Conservation (phyloP, 2,329 filamentous ascomycete species). For the Colletotrichum agaves region DNA sequence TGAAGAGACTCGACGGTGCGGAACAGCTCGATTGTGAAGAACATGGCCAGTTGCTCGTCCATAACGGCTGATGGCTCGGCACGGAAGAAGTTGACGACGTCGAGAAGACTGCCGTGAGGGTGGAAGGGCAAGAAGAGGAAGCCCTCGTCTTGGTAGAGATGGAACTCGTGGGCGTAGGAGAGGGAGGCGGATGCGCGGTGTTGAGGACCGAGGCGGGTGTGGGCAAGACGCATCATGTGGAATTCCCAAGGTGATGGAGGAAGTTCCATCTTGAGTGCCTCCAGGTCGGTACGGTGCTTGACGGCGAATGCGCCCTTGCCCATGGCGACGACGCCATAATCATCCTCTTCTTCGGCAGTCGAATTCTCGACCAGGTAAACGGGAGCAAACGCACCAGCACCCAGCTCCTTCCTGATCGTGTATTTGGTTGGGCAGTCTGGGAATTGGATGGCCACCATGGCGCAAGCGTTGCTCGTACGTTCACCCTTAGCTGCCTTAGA, state of each 20-base stretch:
- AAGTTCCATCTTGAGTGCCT: constrained; percentile 95
- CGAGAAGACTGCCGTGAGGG: constrained; percentile 91
- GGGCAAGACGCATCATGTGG: constrained; percentile 88
- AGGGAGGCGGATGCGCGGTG: constrained; percentile 81
- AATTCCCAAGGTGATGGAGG: constrained; percentile 95
- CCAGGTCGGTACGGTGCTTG: constrained; percentile 68
- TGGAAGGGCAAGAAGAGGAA: constrained; percentile 90
- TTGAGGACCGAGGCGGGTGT: constrained; percentile 77
- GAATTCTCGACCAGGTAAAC: constrained; percentile 90
- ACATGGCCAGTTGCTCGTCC: constrained; percentile 94
- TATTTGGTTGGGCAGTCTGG: constrained; percentile 74
- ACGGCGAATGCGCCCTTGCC: constrained; percentile 71
- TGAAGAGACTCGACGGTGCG: constrained; percentile 91
- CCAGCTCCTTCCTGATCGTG: constrained; percentile 84
- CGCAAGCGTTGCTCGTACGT: constrained; percentile 67
- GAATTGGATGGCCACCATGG: constrained; percentile 74
- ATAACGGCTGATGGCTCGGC: constrained; percentile 78
- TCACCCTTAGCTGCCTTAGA: constrained; percentile 69
- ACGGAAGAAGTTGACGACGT: constrained; percentile 89
- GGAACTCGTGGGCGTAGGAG: constrained; percentile 87
- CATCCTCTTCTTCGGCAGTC: constrained; percentile 58
- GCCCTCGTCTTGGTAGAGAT: constrained; percentile 89
- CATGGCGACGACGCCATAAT: constrained; percentile 62
- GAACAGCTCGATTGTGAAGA: constrained; percentile 91
- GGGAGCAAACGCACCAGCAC: constrained; percentile 92